Conservation (phyloP, 2,329 filamentous ascomycete species). For the Cladophialophora carrionii region DNA sequence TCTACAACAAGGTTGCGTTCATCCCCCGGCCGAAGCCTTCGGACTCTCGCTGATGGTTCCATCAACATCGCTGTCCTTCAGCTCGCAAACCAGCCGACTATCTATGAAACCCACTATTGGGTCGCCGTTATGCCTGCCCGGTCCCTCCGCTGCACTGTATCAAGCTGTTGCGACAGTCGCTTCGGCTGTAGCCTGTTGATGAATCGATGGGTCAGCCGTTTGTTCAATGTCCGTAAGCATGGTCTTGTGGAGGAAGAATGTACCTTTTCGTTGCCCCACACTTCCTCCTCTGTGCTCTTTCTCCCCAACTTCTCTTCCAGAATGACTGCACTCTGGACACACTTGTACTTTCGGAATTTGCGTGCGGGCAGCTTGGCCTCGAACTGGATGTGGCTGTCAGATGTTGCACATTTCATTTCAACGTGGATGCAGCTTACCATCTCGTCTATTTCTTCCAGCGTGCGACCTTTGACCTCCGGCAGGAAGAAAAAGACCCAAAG, state of each 20-base stretch:
- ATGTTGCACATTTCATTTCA: background rate
- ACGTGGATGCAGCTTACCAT: slow-evolving; percentile 44
- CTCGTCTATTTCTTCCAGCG: slow-evolving; percentile 59
- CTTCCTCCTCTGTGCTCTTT: slow-evolving; percentile 9
- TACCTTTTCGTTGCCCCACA: slow-evolving; percentile 48
- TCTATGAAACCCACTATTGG: background rate
- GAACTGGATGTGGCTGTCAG: slow-evolving; percentile 38
- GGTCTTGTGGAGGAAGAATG: slow-evolving; percentile 25
- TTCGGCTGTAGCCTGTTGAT: slow-evolving; percentile 2
- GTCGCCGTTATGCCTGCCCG: background rate
- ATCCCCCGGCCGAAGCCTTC: background rate
- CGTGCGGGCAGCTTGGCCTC: slow-evolving; percentile 44
- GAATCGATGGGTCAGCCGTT: background rate
- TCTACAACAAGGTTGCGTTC: background rate
- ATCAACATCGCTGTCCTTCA: background rate
- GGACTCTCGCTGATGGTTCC: background rate
- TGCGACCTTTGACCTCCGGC: slow-evolving; percentile 58
- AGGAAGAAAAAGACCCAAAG: slow-evolving; percentile 44
- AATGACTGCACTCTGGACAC: slow-evolving; percentile 39
- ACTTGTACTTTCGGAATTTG: slow-evolving; percentile 45
- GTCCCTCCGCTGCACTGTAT: too few species aligned
- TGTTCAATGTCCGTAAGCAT: background rate
- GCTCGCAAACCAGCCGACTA: background rate
- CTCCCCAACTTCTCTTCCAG: slow-evolving; percentile 14
- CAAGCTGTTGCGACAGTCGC: background rate